Percentiles rank a stretch among this genome's conserved stretches.
phyloP scores from a whole-genome alignment of 257 asterid genomes.

The Nicotiana noctiflora region DNA sequence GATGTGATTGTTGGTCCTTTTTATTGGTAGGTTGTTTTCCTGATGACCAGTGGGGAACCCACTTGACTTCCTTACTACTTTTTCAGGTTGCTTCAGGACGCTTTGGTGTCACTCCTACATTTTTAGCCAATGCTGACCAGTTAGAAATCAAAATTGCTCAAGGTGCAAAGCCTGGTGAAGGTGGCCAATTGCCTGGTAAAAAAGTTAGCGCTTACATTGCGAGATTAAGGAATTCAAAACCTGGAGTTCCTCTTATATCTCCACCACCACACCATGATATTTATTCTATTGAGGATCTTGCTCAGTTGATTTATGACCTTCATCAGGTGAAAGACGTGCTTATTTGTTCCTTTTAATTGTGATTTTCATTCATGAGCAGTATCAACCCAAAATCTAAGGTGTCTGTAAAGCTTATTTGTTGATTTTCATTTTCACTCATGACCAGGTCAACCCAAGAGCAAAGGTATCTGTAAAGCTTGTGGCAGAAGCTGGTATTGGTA shows the following conservation, averaged over 20 bases:
- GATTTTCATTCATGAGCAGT: slow-evolving; percentile 27
- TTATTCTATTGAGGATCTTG: slow-evolving; percentile 98
- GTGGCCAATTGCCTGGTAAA: slow-evolving; percentile 98
- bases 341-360: background rate
- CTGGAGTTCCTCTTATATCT: slow-evolving; percentile 99
- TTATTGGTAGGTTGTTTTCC: background rate
- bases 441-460: slow-evolving; percentile 92
- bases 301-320: slow-evolving; percentile 95
- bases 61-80: background rate
- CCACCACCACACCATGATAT: slow-evolving; percentile 99
- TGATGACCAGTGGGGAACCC: background rate
- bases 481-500: slow-evolving; percentile 99
- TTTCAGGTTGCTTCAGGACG: slow-evolving; percentile 97
- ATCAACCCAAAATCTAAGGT: slow-evolving; percentile 91
- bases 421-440: slow-evolving; percentile 8
- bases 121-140: slow-evolving; percentile 94
- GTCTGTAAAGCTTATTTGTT: slow-evolving; percentile 27
- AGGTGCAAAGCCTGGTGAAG: slow-evolving; percentile 99
- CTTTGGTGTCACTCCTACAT: slow-evolving; percentile 98
- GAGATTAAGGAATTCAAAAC: slow-evolving; percentile 90
- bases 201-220: slow-evolving; percentile 99
- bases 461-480: slow-evolving; percentile 97
- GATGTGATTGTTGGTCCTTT: background rate
- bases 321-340: slow-evolving; percentile 63
- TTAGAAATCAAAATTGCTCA: slow-evolving; percentile 96